A percentile compares a stretch with the other conserved stretches of the same genome.
Conservation (phyloP, 805 yeast genomes). For the Nakazawaea sp. region DNA sequence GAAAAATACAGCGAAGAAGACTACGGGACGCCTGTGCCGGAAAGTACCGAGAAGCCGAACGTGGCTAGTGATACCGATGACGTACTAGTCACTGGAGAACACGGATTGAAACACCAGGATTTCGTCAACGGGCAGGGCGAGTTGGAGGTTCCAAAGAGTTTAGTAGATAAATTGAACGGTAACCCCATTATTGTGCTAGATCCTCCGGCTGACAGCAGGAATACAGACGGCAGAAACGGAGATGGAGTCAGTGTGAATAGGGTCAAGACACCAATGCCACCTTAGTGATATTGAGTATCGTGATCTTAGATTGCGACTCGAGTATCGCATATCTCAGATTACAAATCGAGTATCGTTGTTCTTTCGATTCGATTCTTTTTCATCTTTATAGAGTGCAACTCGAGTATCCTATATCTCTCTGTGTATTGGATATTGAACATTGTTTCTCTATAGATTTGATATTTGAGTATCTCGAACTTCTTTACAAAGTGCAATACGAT, state of each 20-base stretch:
- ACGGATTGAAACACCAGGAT: conserved; percentile 9
- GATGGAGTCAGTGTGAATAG: conserved; percentile 8
- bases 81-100: conserved; percentile 3
- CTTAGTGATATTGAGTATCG: not conserved
- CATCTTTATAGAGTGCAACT: too few species aligned
- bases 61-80: not conserved
- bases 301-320: not conserved
- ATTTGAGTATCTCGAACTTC: too few species aligned
- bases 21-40: too few species aligned
- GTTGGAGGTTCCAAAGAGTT: conserved; percentile 4
- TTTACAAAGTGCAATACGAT: too few species aligned
- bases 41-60: not conserved
- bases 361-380: too few species aligned
- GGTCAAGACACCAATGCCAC: conserved; percentile 11
- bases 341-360: too few species aligned
- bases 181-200: conserved; percentile 11
- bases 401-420: too few species aligned
- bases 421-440: too few species aligned
- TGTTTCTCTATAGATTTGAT: too few species aligned
- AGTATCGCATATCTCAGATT: not conserved
- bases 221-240: not conserved
- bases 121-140: conserved; percentile 8
- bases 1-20: conserved; percentile 4
- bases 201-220: conserved; percentile 1
- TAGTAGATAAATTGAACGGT: conserved; percentile 7